Base-by-base conservation (phyloP, 225 moss, liverwort and hornwort species). In the Lunularia cruciata region DNA sequence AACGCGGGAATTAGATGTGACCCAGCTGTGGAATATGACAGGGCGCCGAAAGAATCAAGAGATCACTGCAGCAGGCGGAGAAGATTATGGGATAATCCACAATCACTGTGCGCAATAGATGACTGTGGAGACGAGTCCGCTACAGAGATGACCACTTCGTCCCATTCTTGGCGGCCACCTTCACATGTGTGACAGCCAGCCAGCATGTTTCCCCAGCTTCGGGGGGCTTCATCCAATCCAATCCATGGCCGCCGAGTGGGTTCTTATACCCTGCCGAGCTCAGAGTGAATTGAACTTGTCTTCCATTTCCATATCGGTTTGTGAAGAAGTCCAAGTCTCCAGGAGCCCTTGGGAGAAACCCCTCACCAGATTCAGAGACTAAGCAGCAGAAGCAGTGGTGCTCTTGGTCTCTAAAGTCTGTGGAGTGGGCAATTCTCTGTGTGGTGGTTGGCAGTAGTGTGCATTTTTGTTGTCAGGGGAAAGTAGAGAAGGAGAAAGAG, bases 371-470 rank as follows among this genome's bases (percentile, higher is more conserved):
- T 67, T 67, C 49, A 4, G 67, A 34, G 67, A 14, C 51, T 51
- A 11, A 33, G 67, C 67, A n/a, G 67, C 67, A 67, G 22, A 12
- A 36, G 67, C 67, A 51, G 67, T 51, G 51, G 49, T 67, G 67
- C 67, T 6, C 48, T 47, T 51, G 67, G 51, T 67, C 67, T 57
- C 56, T 67, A 38, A 40, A 51, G 49, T 67, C 67, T 67, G 67
- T 67, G 48, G 67, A 64, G 67, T 49, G 32, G 67, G 51, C 34
- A 12, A n/a, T n/a, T 67, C 67, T 67, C 67, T 47, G 67, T 67
- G 67, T 67, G 67, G n/a, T 10, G 16, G 60, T 49, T 23, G 10
- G 61, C 38, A 19, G 22, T 4, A 33, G 39, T 61, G 34, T 47
- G 45, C 18, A 3, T n/a, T 23, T 47, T 15, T 5, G 8, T 65